Conservation (phyloP, 257 asterid genomes). For the Solanum paucissectum region DNA sequence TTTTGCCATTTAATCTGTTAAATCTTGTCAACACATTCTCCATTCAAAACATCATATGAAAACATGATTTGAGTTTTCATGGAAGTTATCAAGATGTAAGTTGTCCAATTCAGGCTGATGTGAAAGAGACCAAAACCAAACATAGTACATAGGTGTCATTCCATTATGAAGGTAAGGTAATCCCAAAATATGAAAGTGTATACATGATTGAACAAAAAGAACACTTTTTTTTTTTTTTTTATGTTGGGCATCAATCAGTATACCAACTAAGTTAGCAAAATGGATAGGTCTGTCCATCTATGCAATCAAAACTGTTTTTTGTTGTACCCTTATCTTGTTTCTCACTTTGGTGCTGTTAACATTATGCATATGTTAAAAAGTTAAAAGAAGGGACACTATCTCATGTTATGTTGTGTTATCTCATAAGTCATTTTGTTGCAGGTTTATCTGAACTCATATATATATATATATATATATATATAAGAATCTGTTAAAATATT, state of each 20-base stretch:
- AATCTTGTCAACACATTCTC: neutral
- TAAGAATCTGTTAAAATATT: no score
- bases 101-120: neutral
- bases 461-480: no score
- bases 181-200: neutral
- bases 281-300: neutral
- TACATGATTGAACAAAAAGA: neutral
- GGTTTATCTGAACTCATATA: neutral
- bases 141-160: neutral
- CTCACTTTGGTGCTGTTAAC: neutral
- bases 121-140: neutral
- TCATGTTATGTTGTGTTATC: neutral
- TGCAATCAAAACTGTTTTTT: neutral
- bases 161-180: neutral
- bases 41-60: neutral
- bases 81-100: neutral
- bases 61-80: neutral
- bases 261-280: neutral
- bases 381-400: neutral
- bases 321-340: neutral
- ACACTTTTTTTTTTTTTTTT: neutral
- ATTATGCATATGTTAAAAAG: neutral
- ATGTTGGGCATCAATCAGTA: neutral
- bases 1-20: neutral
- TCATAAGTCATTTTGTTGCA: neutral